phyloP scores from a whole-genome alignment of 1,284 basidiomycete genomes.

The Leccinum pachyderme region DNA sequence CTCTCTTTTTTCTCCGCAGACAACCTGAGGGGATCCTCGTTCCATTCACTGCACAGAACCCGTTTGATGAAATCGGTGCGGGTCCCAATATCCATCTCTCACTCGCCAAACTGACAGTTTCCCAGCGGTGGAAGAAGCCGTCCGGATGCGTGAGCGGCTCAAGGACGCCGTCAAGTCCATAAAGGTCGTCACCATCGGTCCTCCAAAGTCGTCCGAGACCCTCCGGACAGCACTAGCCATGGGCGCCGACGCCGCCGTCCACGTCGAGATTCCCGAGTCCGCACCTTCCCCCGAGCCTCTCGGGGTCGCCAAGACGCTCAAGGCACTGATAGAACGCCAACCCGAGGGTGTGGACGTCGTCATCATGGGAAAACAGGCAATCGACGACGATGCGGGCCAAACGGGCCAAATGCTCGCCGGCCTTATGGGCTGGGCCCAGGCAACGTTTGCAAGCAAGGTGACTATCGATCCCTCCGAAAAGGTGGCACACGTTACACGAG shows the following conservation, averaged over 20 bases:
- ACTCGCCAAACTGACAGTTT: background rate
- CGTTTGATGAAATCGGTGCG: slow-evolving; percentile 94
- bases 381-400: slow-evolving; percentile 96
- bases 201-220: slow-evolving; percentile 86
- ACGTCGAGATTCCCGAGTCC: slow-evolving; percentile 82
- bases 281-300: slow-evolving; percentile 79
- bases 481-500: slow-evolving; percentile 76
- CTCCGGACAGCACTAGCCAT: slow-evolving; percentile 96
- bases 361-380: slow-evolving; percentile 98
- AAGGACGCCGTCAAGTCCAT: slow-evolving; percentile 80
- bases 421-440: slow-evolving; percentile 90
- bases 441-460: slow-evolving; percentile 92
- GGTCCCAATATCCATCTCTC: slow-evolving; percentile 8
- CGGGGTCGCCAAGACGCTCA: slow-evolving; percentile 83
- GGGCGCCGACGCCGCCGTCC: slow-evolving; percentile 94
- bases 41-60: slow-evolving; percentile 60
- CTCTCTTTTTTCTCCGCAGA: background rate
- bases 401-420: slow-evolving; percentile 98
- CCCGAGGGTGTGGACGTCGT: slow-evolving; percentile 79
- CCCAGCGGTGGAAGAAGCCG: slow-evolving; percentile 94
- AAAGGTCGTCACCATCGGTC: slow-evolving; percentile 91
- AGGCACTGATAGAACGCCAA: slow-evolving; percentile 73
- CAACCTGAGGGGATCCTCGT: background rate
- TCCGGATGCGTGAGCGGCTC: slow-evolving; percentile 85
- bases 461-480: slow-evolving; percentile 72